Base-by-base conservation (phyloP, 495 filamentous ascomycete species). In the Penicillium lagena region DNA sequence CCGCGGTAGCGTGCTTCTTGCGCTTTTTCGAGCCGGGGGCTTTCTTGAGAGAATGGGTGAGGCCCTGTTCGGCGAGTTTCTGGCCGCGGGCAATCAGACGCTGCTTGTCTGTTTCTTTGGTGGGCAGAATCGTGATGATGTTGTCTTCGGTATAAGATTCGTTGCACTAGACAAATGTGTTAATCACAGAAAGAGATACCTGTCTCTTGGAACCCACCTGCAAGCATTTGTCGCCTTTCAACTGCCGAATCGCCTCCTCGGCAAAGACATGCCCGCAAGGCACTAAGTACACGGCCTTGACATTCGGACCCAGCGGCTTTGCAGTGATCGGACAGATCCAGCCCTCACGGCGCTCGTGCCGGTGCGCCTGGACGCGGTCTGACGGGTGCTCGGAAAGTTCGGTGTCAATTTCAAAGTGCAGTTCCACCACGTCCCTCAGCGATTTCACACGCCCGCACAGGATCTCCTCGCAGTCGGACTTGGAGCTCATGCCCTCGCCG, bases 191-290 rank as follows among this genome's bases (percentile, higher is more conserved):
- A 14, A 40, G 17, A 40, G 41, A 1, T 15, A 4, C 10, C 12
- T 32, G 29, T n/a, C 5, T 15, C n/a, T 10, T 37, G 12, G 8
- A 32, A 46, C 73, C 49, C 45, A 83, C 79, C 67, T 77, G 72
- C 43, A 85, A 56, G 53, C 83, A 87, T 43, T 63, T 75, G 42
- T 82, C 71, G 0, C 68, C 78, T 39, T 74, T 71, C 5, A 96
- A 76, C 62, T 96, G 89, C 47, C 83, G 85, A 40, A 96, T 78
- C 8, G 87, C 87, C 39, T 79, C 80, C 50, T 91, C 89, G 2
- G 86, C 80, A 62, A 97, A 97, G 1, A 87, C 94, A 76, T 97
- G 94, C 1, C 93, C 93, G 56, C 93, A 98, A 0, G 93, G 93
- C 12, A 96, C 89, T 7, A 98, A 56, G 62, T 97, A 98, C 12